Evolutionary conservation across 2,329 filamentous ascomycete genomes (phyloP).

Genomic region (Chaetomium sp.): DNA sequence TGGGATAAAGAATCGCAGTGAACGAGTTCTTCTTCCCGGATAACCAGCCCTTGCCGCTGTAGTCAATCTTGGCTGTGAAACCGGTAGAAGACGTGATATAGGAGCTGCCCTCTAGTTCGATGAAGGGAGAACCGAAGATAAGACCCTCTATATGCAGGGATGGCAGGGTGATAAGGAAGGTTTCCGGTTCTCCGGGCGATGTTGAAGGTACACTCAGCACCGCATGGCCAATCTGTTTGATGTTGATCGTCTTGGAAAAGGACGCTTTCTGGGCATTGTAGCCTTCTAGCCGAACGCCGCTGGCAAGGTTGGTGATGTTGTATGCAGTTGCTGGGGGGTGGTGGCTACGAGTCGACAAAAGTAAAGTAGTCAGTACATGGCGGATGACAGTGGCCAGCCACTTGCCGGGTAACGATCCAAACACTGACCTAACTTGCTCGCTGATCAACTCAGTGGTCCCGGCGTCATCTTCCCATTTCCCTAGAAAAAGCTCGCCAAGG

Average conservation of each 20-base stretch:
- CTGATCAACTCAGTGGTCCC: conserved; percentile 82
- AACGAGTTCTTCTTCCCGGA: conserved; percentile 95
- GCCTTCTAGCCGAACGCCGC: conserved; percentile 72
- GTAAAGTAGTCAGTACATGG: neutral
- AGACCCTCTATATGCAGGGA: conserved; percentile 90
- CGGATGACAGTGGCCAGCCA: neutral
- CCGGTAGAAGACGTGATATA: conserved; percentile 83
- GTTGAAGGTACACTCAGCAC: conserved; percentile 61
- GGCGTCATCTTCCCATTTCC: conserved; percentile 76
- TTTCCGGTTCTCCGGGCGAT: conserved; percentile 44
- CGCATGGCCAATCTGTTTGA: conserved; percentile 91
- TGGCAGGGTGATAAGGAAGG: conserved; percentile 86
- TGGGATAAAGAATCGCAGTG: conserved; percentile 63
- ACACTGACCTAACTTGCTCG: conserved; percentile 76
- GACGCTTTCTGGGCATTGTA: conserved; percentile 97
- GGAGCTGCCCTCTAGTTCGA: conserved; percentile 80
- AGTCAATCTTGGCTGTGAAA: conserved; percentile 85
- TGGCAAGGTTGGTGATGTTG: conserved; percentile 77
- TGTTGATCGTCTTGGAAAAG: conserved; percentile 86
- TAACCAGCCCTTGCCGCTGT: conserved; percentile 89
- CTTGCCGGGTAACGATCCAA: neutral
- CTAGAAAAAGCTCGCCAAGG: conserved; percentile 87
- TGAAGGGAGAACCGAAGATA: conserved; percentile 77
- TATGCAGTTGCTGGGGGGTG: conserved; percentile 95
- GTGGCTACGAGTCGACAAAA: conserved; percentile 57